Conservation (phyloP, 306 rosid genomes). For the Rosa chinensis region DNA sequence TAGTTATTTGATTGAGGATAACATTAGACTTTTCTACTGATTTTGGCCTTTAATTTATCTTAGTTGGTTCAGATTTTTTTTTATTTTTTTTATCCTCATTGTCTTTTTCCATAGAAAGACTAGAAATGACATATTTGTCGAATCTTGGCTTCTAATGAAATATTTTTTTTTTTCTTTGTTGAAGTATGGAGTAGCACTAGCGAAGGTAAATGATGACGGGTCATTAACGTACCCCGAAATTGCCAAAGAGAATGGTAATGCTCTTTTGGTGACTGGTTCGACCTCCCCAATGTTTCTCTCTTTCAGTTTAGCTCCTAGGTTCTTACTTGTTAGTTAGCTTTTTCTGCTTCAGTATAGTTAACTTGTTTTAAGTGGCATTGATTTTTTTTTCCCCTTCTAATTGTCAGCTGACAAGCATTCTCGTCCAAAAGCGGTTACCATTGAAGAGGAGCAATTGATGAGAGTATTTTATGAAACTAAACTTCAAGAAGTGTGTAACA, state of each 20-base stretch:
- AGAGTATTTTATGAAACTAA: conserved; percentile 53
- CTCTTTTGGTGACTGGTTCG: conserved; percentile 1
- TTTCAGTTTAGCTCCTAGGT: background rate
- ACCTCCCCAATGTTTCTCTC: background rate
- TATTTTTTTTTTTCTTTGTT: background rate
- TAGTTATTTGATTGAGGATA: background rate
- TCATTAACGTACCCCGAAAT: conserved; percentile 65
- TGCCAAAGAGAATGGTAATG: conserved; percentile 59
- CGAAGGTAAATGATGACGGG: conserved; percentile 80
- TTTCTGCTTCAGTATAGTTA: background rate
- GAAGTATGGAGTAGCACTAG: conserved; percentile 73
- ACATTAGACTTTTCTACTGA: background rate
- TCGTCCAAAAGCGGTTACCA: conserved; percentile 62
- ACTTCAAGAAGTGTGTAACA: conserved; percentile 80
- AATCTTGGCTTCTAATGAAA: conserved; percentile 6
- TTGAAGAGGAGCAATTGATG: conserved; percentile 62
- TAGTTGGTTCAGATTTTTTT: background rate
- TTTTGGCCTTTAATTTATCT: background rate
- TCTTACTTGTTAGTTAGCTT: background rate
- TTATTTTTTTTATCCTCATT: background rate
- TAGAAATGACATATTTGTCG: background rate
- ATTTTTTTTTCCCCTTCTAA: conserved; percentile 7
- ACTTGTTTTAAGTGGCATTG: conserved; percentile 7
- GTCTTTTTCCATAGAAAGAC: background rate
- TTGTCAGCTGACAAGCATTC: conserved; percentile 79